phyloP scores from a whole-genome alignment of 2,329 filamentous ascomycete species.

The Stemphylium lycopersici region DNA sequence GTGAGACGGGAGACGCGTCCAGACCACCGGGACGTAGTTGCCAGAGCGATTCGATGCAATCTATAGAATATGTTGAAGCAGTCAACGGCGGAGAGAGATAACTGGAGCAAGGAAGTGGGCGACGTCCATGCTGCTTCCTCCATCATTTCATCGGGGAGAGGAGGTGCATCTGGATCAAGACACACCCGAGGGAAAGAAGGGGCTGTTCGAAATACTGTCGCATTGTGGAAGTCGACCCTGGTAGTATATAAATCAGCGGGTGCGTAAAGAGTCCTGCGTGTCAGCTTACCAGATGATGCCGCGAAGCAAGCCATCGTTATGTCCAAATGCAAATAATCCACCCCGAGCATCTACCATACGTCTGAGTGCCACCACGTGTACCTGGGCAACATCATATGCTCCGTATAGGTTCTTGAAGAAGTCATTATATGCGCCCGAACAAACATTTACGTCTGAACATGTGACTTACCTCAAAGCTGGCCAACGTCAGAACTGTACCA shows the following conservation, averaged over 20 bases:
- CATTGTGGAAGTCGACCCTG: conserved; percentile 37
- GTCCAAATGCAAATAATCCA: conserved; percentile 28
- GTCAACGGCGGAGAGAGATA: conserved; percentile 24
- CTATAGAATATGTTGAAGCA: conserved; percentile 39
- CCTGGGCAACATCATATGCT: conserved; percentile 30
- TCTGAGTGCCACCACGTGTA: conserved; percentile 24
- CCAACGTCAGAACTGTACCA: conserved; percentile 31
- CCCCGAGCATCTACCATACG: conserved; percentile 32
- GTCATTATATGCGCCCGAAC: not conserved
- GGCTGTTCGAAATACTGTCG: conserved; percentile 25
- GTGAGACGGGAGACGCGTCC: conserved; percentile 17
- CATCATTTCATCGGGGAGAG: conserved; percentile 24
- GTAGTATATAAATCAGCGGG: not conserved
- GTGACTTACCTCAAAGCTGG: conserved; percentile 31
- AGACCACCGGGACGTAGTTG: conserved; percentile 24
- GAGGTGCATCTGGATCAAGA: conserved; percentile 23
- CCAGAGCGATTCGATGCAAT: conserved; percentile 31
- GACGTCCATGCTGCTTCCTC: conserved; percentile 31
- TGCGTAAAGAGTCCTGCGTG: not conserved
- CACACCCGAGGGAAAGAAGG: conserved; percentile 26
- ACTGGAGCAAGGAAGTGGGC: conserved; percentile 29
- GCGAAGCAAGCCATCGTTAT: conserved; percentile 32
- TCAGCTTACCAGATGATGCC: conserved; percentile 31
- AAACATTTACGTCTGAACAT: not conserved
- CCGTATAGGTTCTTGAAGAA: conserved; percentile 29